Percentiles rank a stretch among this genome's conserved stretches.
Conservation (phyloP, 2,329 filamentous ascomycete species). For the Cladosporium sp. region DNA sequence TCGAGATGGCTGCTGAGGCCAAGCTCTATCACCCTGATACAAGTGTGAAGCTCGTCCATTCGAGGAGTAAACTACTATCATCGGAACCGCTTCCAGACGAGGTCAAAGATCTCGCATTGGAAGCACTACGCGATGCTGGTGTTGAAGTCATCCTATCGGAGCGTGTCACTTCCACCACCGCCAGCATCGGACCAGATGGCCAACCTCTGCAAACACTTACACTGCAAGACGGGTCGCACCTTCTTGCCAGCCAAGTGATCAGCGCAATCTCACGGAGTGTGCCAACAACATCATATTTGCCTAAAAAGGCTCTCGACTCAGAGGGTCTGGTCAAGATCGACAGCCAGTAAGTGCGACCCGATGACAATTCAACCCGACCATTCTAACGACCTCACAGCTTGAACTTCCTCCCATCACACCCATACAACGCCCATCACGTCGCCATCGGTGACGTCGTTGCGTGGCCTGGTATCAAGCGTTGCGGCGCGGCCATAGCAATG, state of each 20-base stretch:
- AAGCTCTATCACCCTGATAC: constrained; percentile 66
- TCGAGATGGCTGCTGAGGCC: constrained; percentile 79
- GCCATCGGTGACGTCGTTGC: constrained; percentile 68
- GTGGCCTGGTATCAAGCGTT: constrained; percentile 81
- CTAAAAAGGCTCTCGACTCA: constrained; percentile 58
- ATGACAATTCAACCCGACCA: not conserved
- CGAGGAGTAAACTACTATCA: constrained; percentile 68
- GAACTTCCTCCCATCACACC: constrained; percentile 55
- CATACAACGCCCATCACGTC: constrained; percentile 65
- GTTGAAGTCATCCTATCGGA: constrained; percentile 67
- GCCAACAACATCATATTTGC: constrained; percentile 66
- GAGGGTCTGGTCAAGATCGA: constrained; percentile 68
- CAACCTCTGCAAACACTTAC: constrained; percentile 50
- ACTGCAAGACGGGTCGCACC: constrained; percentile 61
- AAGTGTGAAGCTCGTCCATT: constrained; percentile 74
- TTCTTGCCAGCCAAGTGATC: constrained; percentile 66
- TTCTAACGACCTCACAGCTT: constrained; percentile 46
- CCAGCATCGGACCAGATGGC: constrained; percentile 50
- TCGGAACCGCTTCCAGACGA: constrained; percentile 71
- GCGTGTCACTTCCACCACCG: constrained; percentile 55
- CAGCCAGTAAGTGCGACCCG: constrained; percentile 48
- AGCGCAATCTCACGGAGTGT: constrained; percentile 67
- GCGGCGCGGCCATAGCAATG: constrained; percentile 73
- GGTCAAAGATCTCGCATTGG: constrained; percentile 64
- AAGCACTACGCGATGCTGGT: constrained; percentile 61